Evolutionary conservation across 352 stramenopile species (phyloP).

Genomic region (Thalassiosira hispida): DNA sequence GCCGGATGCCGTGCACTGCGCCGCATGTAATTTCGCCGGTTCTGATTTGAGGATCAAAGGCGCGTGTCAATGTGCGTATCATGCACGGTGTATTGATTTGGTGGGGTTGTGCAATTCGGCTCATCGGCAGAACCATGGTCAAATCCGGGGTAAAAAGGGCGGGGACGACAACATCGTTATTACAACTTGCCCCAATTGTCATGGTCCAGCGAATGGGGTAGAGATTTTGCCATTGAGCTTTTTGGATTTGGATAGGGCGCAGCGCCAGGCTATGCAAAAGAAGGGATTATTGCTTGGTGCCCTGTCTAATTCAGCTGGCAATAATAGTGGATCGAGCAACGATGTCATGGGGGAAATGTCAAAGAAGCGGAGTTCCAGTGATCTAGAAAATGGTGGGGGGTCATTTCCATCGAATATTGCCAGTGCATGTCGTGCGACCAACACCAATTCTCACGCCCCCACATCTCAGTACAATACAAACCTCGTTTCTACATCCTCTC

Average conservation of each 20-base stretch:
- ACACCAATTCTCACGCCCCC: not conserved
- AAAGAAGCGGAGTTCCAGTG: not conserved
- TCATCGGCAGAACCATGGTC: not conserved
- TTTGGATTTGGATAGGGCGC: conserved; percentile 33
- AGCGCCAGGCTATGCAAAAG: not conserved
- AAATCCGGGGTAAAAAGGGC: not conserved
- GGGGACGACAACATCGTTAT: not conserved
- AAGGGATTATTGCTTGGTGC: not conserved
- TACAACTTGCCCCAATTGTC: conserved; percentile 27
- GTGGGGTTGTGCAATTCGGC: conserved; percentile 7
- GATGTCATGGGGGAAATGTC: not conserved
- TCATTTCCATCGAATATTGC: too few species aligned
- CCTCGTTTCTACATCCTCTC: not conserved
- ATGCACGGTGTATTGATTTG: conserved; percentile 45
- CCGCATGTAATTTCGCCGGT: conserved; percentile 25
- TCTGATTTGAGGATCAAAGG: conserved; percentile 28
- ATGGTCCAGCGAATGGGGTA: conserved; percentile 15
- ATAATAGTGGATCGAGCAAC: not conserved
- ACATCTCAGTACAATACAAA: not conserved
- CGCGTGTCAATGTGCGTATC: conserved; percentile 30
- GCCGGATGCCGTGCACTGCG: conserved; percentile 1
- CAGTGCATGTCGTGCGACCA: not conserved
- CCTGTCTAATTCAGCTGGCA: not conserved
- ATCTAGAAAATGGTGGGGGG: not conserved
- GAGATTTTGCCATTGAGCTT: conserved; percentile 46